phyloP scores from a whole-genome alignment of 371 early-diverging fungal genomes.

The Lichtheimia hyalospora region DNA sequence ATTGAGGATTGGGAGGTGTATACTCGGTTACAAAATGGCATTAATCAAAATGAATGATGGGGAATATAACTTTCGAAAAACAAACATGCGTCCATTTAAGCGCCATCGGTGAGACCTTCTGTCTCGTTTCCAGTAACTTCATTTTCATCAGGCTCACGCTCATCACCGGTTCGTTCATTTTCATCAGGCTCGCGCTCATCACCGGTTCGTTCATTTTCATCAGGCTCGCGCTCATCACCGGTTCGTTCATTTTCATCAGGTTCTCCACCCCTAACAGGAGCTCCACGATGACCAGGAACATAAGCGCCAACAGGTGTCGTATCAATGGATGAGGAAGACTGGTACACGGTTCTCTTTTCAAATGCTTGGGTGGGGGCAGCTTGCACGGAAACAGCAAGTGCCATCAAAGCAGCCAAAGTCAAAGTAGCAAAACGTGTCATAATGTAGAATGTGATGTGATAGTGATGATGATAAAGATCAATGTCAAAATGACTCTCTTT shows the following conservation, averaged over 20 bases:
- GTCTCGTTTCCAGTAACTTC: neutral
- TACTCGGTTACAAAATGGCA: too few relatives aligned
- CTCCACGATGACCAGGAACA: neutral
- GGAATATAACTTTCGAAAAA: too few relatives aligned
- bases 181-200: neutral
- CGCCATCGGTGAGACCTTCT: too few relatives aligned
- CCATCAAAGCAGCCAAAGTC: slow-evolving; percentile 1
- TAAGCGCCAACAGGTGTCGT: neutral
- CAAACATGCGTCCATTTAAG: too few relatives aligned
- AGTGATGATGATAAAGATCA: too few relatives aligned
- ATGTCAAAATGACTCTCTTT: too few relatives aligned
- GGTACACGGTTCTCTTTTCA: neutral
- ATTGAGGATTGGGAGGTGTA: too few relatives aligned
- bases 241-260: neutral
- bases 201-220: neutral
- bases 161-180: neutral
- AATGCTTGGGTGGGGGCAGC: neutral
- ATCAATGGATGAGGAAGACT: neutral
- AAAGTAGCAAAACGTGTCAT: neutral
- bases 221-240: neutral
- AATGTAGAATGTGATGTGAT: neutral
- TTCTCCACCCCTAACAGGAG: neutral
- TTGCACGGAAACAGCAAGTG: neutral
- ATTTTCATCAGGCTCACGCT: neutral
- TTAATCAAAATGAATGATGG: too few relatives aligned